Percentiles rank a stretch among this genome's conserved stretches.
These are phyloP conservation scores for Rhododendron mucronatum DNA, from an alignment of 148 eudicot genomes.

Conservation along the genomic window DNA sequence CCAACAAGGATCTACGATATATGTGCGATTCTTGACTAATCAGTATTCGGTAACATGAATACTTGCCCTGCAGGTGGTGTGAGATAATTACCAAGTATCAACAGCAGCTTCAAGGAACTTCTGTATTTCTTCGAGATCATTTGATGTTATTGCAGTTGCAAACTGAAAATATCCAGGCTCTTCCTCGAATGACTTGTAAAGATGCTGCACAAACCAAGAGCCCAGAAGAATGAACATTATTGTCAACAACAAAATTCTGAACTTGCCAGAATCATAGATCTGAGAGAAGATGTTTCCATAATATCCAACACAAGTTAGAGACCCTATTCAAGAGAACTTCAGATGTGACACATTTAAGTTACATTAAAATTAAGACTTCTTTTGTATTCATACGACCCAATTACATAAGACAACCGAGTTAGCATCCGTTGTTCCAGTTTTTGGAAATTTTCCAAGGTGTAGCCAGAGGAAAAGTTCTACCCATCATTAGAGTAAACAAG, in stretches of 20 bases:
- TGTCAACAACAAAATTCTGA: not conserved
- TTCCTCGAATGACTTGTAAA: constrained; percentile 77
- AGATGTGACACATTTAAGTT: not conserved
- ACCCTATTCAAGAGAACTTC: not conserved
- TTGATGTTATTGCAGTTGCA: constrained; percentile 77
- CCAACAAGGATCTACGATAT: not conserved
- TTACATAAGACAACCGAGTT: not conserved
- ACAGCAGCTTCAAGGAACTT: constrained; percentile 90
- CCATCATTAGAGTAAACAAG: not conserved
- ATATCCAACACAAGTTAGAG: not conserved
- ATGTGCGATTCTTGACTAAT: not conserved
- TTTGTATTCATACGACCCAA: not conserved
- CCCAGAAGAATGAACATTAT: not conserved
- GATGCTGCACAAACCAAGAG: constrained; percentile 51
- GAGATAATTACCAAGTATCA: constrained; percentile 25
- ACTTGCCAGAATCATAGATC: not conserved
- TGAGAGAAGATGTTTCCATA: not conserved
- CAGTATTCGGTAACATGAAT: not conserved
- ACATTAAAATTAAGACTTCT: not conserved
- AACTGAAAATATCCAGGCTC: constrained; percentile 73
- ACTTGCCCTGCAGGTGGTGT: not conserved
- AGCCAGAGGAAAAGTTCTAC: constrained; percentile 1
- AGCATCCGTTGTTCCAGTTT: not conserved
- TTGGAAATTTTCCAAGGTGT: not conserved
- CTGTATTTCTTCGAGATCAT: constrained; percentile 90